Percentiles rank a stretch among this genome's conserved stretches.
phyloP scores from a whole-genome alignment of 83 land plant genomes.

The Isoetes engelmannii region DNA sequence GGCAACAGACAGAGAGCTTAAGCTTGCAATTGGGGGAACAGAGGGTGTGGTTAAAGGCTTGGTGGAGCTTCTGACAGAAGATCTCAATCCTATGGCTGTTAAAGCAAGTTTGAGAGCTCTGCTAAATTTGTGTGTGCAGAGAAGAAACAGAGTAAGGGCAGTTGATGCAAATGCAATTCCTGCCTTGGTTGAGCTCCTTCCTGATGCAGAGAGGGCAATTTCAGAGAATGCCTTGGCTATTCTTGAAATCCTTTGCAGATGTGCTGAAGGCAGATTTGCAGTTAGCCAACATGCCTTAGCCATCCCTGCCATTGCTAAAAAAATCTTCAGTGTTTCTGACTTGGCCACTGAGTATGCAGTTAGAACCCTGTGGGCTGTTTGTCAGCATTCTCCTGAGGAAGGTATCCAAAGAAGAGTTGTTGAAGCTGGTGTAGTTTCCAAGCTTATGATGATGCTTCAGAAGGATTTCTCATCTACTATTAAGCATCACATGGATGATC shows the following conservation, averaged over 20 bases:
- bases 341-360: constrained; percentile 52
- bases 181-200: constrained; percentile 23
- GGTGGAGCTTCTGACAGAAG: constrained; percentile 1
- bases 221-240: constrained; percentile 42
- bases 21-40: constrained; percentile 6
- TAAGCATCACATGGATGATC: constrained; percentile 42
- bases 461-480: constrained; percentile 46
- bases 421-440: constrained; percentile 34
- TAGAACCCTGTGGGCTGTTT: constrained; percentile 57
- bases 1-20: constrained; percentile 1
- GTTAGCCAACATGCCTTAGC: constrained; percentile 25
- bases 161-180: constrained; percentile 30
- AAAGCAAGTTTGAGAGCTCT: constrained; percentile 34
- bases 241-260: constrained; percentile 37
- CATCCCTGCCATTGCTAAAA: constrained; percentile 34
- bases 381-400: constrained; percentile 28
- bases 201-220: constrained; percentile 8
- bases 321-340: constrained; percentile 43
- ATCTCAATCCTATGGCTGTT: constrained; percentile 4
- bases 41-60: constrained; percentile 9
- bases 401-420: constrained; percentile 37
- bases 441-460: constrained; percentile 55
- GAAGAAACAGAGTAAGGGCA: constrained; percentile 19
- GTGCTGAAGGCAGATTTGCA: constrained; percentile 46
- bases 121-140: constrained; percentile 13